Evolutionary conservation across 768 basidiomycete species (phyloP).

Genomic region (Suillus hirtellus): DNA sequence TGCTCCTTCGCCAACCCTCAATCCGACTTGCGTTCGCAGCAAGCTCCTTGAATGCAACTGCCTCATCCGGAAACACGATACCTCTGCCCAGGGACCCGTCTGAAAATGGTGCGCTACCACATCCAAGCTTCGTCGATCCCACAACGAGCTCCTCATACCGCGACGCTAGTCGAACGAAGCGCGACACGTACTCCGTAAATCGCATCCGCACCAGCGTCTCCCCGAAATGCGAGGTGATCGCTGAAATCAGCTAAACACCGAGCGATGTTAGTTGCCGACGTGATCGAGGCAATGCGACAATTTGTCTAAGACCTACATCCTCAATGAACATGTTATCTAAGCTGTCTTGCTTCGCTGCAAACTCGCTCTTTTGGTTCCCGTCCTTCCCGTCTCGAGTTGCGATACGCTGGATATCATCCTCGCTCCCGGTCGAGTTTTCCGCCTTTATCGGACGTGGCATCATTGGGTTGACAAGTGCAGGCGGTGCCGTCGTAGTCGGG

Average conservation of each 20-base stretch:
- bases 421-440: constrained; percentile 60
- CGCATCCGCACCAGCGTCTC: constrained; percentile 85
- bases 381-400: constrained; percentile 51
- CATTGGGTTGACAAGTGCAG: constrained; percentile 43
- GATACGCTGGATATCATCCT: constrained; percentile 68
- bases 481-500: constrained; percentile 45
- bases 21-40: constrained; percentile 78
- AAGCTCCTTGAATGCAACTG: constrained; percentile 65
- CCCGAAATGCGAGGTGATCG: constrained; percentile 91
- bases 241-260: constrained; percentile 65
- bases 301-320: constrained; percentile 59
- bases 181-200: constrained; percentile 84
- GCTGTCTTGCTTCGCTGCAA: constrained; percentile 55
- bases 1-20: constrained; percentile 90
- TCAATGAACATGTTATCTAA: constrained; percentile 90
- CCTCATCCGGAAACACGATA: constrained; percentile 75
- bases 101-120: constrained; percentile 55
- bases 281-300: no score
- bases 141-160: constrained; percentile 84
- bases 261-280: constrained; percentile 5
- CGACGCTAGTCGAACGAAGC: constrained; percentile 88
- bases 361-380: constrained; percentile 53
- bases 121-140: constrained; percentile 77
- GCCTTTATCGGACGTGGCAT: constrained; percentile 60
- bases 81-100: constrained; percentile 70